Evolutionary conservation across 2,329 filamentous ascomycete genomes (phyloP), one percentile per base, ranked within the genome.

Genomic region (Biscogniauxia marginata): DNA sequence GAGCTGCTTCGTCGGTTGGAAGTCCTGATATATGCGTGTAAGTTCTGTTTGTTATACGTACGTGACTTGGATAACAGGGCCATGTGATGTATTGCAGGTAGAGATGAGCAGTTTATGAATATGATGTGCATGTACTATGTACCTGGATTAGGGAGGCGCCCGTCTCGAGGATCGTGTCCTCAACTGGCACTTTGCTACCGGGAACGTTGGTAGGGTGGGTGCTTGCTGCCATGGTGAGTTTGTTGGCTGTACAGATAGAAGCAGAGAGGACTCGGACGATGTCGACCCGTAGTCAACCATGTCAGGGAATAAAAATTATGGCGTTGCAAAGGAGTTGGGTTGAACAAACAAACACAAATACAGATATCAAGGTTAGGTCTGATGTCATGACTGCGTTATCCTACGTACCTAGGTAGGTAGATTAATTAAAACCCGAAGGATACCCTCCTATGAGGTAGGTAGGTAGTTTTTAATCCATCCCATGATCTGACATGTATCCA

Each of bases 1-100:
- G 49, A 96, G 82, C 52, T 85, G 83, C 65, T 90, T 87, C 6
- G 91, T 73, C 0, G 91, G 90, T 0, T 80, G 76, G 70, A 96
- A 91, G 61, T 84, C 80, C 81, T 87, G 43, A 53, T 6, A n/a
- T n/a, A n/a, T 8, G 11, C 20, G 39, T 23, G 60, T 52, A 20
- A 58, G 53, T 34, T n/a, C n/a, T n/a, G 16, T 6, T 23, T 21
- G 16, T 3, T 1, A 54, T 53, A 24, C 52, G 25, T 49, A n/a
- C 46, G 52, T 47, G 49, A 46, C 23, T 22, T 13, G 19, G 11
- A 16, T 44, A 34, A 39, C n/a, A 16, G n/a, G 30, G 13, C 30
- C 16, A 7, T 46, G 47, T 18, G 8, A 22, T 7, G 20, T 6
- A 22, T 18, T 25, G 46, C 34, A 19, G 43, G 11, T 25, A 22